Base-by-base conservation (phyloP, 805 yeast genomes). In the Candida silvicultrix region DNA sequence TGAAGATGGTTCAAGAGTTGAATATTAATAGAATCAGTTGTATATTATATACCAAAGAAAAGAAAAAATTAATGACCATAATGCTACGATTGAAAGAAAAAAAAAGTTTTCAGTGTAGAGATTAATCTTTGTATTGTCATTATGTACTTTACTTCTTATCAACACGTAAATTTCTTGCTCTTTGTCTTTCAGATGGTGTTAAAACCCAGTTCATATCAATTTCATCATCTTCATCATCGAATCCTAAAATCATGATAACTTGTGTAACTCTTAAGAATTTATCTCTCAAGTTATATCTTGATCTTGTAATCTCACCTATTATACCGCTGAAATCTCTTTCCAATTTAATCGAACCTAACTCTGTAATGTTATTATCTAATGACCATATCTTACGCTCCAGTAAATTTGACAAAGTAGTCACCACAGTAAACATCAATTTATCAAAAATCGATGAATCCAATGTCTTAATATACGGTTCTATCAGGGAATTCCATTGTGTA, bases 251-350 rank as follows among this genome's bases (percentile, higher is more conserved):
- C 70, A 88, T 76, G 19, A 89, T 85, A 38, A 94, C 74, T 62
- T 92, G 98, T 0, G 96, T 89, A 6, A 89, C 80, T 48, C 89
- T 72, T 8, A 85, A 73, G 59, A 92, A 92, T 54, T 78, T 77
- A 49, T 88, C 94, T 49, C 97, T 72, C 54, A 89, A 67, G 32
- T 76, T 75, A 63, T 89, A 92, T 57, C 83, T 73, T 46, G 80
- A 78, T 42, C 80, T 83, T 42, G 95, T 83, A 6, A 87, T 75
- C 47, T 83, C 84, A 40, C 82, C 76, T 43, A 94, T 85, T 31
- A 92, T 73, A 23, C 78, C 71, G 41, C 89, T 79, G 20, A 89
- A 67, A 59, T 90, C 96, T 48, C 86, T 79, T 52, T 94, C 98
- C 42, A 94, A 68, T 52, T 82, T 85, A 18, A 89, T 74, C 0